Percentiles rank a stretch among this genome's conserved stretches.
Evolutionary conservation across 2,329 filamentous ascomycete genomes (phyloP).

Genomic region (Drechslerella stenobrocha): DNA sequence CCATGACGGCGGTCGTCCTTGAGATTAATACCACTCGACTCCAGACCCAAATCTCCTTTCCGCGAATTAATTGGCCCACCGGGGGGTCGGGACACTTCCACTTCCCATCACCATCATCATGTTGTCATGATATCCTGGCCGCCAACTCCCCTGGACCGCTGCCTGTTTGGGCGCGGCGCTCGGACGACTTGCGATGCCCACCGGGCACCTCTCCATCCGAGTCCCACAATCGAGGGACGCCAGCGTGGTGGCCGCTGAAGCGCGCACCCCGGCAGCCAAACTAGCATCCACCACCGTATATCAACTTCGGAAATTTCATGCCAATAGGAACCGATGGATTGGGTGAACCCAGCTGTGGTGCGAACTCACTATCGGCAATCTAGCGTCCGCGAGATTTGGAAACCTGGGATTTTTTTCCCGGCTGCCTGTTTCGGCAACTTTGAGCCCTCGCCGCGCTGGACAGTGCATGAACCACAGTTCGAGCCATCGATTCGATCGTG

Average conservation of each 20-base stretch:
- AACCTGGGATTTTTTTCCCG: slow-evolving; percentile 38
- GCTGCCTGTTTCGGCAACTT: slow-evolving; percentile 41
- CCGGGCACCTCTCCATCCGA: too few relatives aligned
- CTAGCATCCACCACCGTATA: too few relatives aligned
- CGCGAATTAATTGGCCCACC: slow-evolving; percentile 31
- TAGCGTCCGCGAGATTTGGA: slow-evolving; percentile 48
- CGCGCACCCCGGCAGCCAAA: too few relatives aligned
- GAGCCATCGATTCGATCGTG: slow-evolving; percentile 10
- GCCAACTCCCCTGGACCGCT: neutral
- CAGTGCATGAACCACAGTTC: slow-evolving; percentile 30
- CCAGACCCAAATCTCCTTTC: slow-evolving; percentile 49
- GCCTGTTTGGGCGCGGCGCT: slow-evolving; percentile 3
- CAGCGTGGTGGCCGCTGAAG: too few relatives aligned
- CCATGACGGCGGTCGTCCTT: slow-evolving; percentile 42
- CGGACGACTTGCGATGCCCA: neutral
- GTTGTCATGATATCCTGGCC: neutral
- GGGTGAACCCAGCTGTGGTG: slow-evolving; percentile 46
- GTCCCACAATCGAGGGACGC: too few relatives aligned
- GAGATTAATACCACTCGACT: slow-evolving; percentile 47
- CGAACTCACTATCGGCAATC: slow-evolving; percentile 49
- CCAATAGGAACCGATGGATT: slow-evolving; percentile 48
- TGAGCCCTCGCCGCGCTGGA: slow-evolving; percentile 31
- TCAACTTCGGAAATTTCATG: slow-evolving; percentile 49
- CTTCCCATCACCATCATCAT: slow-evolving; percentile 3
- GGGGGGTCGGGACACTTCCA: slow-evolving; percentile 17